Evolutionary conservation across 116 monocot species (phyloP).

Genomic region (Posidonia oceanica): DNA sequence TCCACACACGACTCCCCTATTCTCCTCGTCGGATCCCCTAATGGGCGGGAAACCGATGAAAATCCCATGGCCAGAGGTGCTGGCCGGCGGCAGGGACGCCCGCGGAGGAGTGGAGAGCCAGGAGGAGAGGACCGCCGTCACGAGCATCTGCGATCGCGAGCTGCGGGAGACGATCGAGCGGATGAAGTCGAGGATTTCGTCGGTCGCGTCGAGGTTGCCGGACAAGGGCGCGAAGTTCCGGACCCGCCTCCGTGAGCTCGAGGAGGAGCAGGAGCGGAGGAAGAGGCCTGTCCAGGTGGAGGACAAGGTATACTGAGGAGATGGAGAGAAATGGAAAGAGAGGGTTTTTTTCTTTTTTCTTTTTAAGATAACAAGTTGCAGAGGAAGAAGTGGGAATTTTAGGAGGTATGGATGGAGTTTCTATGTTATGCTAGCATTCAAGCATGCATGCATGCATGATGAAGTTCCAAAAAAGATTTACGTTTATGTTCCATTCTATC

Average conservation of each 20-base stretch:
- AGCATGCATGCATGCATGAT: no score
- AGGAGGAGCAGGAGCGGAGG: slow-evolving; percentile 18
- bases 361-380: no score
- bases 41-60: slow-evolving; percentile 2
- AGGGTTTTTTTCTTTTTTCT: no score
- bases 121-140: neutral
- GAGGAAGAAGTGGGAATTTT: no score
- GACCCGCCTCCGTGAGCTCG: neutral
- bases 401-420: no score
- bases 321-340: no score
- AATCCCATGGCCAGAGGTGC: neutral
- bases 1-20: no score
- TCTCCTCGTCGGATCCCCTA: neutral
- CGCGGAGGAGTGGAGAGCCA: neutral
- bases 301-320: neutral
- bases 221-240: slow-evolving; percentile 14
- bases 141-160: slow-evolving; percentile 6
- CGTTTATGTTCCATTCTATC: no score
- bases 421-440: no score
- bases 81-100: neutral
- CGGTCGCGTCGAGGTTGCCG: slow-evolving; percentile 5
- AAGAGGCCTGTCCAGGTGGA: neutral
- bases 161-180: slow-evolving; percentile 12
- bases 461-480: no score
- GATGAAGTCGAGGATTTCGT: neutral